Percentiles rank a stretch among this genome's conserved stretches.
These are phyloP conservation scores for Nitzschia sp. DNA, from an alignment of 108 stramenopile species.

Conservation along the genomic window DNA sequence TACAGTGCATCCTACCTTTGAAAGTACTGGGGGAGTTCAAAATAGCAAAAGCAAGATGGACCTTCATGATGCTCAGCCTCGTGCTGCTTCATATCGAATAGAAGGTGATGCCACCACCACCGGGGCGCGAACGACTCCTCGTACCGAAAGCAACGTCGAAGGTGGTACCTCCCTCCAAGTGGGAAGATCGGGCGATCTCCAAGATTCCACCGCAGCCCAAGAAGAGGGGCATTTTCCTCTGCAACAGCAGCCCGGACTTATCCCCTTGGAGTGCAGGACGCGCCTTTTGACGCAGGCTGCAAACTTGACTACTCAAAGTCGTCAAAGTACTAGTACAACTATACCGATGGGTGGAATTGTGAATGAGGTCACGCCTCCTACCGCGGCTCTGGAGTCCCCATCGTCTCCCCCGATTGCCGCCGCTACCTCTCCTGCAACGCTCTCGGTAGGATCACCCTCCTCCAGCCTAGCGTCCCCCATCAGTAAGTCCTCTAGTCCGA, in stretches of 20 bases:
- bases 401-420: neutral
- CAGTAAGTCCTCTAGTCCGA: neutral
- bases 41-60: neutral
- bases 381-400: neutral
- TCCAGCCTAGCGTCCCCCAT: neutral
- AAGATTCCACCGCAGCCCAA: neutral
- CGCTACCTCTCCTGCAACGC: neutral
- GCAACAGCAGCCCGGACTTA: neutral
- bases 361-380: constrained; percentile 5
- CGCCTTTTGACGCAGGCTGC: neutral
- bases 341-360: neutral
- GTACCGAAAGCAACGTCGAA: neutral
- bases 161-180: neutral
- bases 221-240: neutral
- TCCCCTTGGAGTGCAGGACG: neutral
- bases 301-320: neutral
- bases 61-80: neutral
- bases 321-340: neutral
- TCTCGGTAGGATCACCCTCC: neutral
- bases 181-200: neutral
- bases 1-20: neutral
- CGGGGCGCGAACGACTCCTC: neutral
- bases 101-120: neutral
- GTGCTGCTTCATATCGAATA: neutral
- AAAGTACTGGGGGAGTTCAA: too few species aligned